A percentile compares a stretch with the other conserved stretches of the same genome.
These are phyloP conservation scores for Ceratocystis ficicola DNA, from an alignment of 2,329 filamentous ascomycete genomes.

Conservation along the genomic window DNA sequence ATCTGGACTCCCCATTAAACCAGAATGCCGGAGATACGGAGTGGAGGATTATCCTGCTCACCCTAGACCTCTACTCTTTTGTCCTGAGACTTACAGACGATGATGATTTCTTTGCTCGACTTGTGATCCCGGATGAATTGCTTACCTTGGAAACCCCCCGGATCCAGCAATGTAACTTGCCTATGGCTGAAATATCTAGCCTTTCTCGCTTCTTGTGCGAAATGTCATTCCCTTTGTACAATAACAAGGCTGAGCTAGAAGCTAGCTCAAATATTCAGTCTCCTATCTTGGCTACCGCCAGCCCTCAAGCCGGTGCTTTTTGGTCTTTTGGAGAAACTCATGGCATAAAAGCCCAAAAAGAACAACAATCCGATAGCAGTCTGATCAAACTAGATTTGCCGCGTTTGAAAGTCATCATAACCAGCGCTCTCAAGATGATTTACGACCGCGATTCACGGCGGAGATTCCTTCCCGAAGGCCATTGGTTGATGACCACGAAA, in stretches of 20 bases:
- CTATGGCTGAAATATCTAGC: constrained; percentile 55
- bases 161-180: constrained; percentile 53
- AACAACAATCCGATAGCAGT: constrained; percentile 13
- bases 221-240: constrained; percentile 77
- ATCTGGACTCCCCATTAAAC: not conserved
- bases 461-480: constrained; percentile 65
- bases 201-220: constrained; percentile 82
- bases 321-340: not conserved
- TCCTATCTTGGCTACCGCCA: not conserved
- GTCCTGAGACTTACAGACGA: constrained; percentile 88
- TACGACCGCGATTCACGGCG: constrained; percentile 89
- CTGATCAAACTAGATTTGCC: constrained; percentile 48
- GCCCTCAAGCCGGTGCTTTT: not conserved
- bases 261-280: not conserved
- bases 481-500: constrained; percentile 85
- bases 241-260: constrained; percentile 53
- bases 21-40: constrained; percentile 39
- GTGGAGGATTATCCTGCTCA: constrained; percentile 81
- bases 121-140: constrained; percentile 28
- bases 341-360: constrained; percentile 17
- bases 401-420: constrained; percentile 68
- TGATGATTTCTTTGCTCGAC: constrained; percentile 73
- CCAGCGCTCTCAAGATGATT: constrained; percentile 68
- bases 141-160: constrained; percentile 34
- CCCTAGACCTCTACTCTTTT: constrained; percentile 89